These are phyloP conservation scores for Populus tomentosa DNA, from an alignment of 441 rosid genomes.

Conservation along the genomic window DNA sequence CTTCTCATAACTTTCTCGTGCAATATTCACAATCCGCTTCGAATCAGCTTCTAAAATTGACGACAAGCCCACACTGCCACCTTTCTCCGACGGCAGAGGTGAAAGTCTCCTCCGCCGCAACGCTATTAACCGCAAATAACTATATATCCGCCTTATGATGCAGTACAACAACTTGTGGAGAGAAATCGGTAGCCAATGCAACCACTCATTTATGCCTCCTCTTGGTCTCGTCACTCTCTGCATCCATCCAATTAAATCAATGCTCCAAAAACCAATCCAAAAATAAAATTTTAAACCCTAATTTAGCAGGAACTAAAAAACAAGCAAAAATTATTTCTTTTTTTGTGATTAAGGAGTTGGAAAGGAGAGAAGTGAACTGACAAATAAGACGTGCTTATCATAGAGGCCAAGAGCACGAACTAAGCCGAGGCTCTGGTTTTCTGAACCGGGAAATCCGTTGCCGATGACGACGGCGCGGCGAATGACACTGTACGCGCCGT, in stretches of 20 bases:
- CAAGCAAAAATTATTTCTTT: too few relatives aligned
- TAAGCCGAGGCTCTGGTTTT: slow-evolving; percentile 87
- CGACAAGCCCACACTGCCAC: slow-evolving; percentile 51
- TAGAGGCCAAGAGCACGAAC: slow-evolving; percentile 77
- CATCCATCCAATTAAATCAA: background rate
- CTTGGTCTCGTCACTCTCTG: slow-evolving; percentile 91
- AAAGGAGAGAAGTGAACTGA: slow-evolving; percentile 31
- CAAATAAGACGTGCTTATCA: slow-evolving; percentile 63
- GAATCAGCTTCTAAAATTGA: slow-evolving; percentile 75
- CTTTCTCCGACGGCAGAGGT: slow-evolving; percentile 40
- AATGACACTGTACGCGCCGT: slow-evolving; percentile 58
- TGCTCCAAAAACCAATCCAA: background rate
- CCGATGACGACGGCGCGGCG: slow-evolving; percentile 89
- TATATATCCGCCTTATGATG: slow-evolving; percentile 44
- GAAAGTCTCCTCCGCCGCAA: slow-evolving; percentile 31
- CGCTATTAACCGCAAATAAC: slow-evolving; percentile 42
- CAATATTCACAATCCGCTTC: slow-evolving; percentile 68
- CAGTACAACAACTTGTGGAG: slow-evolving; percentile 65
- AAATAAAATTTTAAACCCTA: background rate
- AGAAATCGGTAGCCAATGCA: slow-evolving; percentile 85
- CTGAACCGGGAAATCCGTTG: slow-evolving; percentile 69
- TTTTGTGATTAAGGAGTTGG: background rate
- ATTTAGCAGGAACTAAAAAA: too few relatives aligned
- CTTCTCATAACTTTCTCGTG: slow-evolving; percentile 74
- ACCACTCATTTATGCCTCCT: slow-evolving; percentile 87